Evolutionary conservation across 177 flowering plant genomes (phyloP), one percentile per base, ranked within the genome.

Genomic region (Vitis hybrid): DNA sequence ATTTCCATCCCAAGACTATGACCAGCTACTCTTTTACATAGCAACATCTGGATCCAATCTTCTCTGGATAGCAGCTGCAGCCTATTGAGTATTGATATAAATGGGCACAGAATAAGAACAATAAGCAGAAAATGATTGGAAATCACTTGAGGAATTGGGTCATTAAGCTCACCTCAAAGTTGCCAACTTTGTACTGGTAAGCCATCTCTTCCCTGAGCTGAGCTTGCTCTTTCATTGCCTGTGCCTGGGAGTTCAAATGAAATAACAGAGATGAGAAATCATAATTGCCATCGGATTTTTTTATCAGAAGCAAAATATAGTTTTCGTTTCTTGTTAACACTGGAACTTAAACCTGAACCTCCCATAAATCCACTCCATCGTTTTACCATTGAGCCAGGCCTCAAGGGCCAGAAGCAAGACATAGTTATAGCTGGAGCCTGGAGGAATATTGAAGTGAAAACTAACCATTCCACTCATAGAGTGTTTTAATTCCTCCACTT

Each of bases 171-270:
- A 91, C 99, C 97, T 95, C 99, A 73, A 84, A 83, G 74, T 93
- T 91, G 62, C 99, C 99, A 68, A 95, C 75, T 80, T 91, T 91
- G 84, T 90, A 95, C 71, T 87, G 92, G 66, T 85, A 90, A 23
- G 85, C 89, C 99, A 93, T 91, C 86, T 95, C 97, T 79, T 95
- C 99, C 67, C 83, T 82, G 63, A 93, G 87, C 74, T 74, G 94
- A 60, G 94, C 93, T 79, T 93, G 98, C 76, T 95, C 99, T 80
- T 90, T 91, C 99, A 95, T 93, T 62, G 91, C 98, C 83, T 91
- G 99, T 57, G 99, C 98, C 98, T 95, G 75, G 15, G 55, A 59
- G 69, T 51, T 57, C 56, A 67, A 48, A 55, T 11, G 55, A 15
- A 13, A 34, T 6, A 11, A 70, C 39, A 45, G 7, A 60, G 12